Evolutionary conservation across 768 basidiomycete genomes (phyloP).

Genomic region (Russula sp.): DNA sequence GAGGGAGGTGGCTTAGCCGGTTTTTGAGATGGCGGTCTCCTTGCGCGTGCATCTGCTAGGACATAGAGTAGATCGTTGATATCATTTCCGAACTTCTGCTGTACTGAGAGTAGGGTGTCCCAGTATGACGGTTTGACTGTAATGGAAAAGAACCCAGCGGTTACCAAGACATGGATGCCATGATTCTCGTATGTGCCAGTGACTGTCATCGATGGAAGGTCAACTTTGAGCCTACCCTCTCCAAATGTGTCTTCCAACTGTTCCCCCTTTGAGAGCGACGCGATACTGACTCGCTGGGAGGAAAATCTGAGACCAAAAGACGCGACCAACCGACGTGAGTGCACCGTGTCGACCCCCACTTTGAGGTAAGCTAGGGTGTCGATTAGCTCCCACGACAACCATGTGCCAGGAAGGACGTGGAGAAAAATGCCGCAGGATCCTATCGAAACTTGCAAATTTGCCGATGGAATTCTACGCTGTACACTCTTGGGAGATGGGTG

Average conservation of each 20-base stretch:
- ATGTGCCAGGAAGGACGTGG: conserved; percentile 85
- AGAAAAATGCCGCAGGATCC: conserved; percentile 52
- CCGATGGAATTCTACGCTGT: conserved; percentile 18
- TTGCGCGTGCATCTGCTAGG: conserved; percentile 52
- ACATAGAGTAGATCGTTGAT: conserved; percentile 73
- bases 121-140: conserved; percentile 77
- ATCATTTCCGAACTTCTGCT: conserved; percentile 86
- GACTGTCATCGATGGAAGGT: conserved; percentile 59
- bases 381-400: conserved; percentile 70
- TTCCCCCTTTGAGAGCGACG: conserved; percentile 37
- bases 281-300: conserved; percentile 57
- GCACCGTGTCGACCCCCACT: conserved; percentile 30
- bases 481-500: conserved; percentile 2
- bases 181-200: conserved; percentile 50
- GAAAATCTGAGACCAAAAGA: conserved; percentile 61
- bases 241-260: conserved; percentile 29
- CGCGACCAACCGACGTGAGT: conserved; percentile 32
- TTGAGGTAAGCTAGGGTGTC: conserved; percentile 45
- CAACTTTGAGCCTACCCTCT: conserved; percentile 50
- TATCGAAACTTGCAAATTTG: conserved; percentile 51
- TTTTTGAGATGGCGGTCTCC: conserved; percentile 18
- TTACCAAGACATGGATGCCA: conserved; percentile 47
- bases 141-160: conserved; percentile 64
- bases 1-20: neutral
- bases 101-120: conserved; percentile 77